Percentiles rank a stretch among this genome's conserved stretches.
phyloP scores from a whole-genome alignment of 2,329 filamentous ascomycete species.

The Pestalotiopsis sp. region DNA sequence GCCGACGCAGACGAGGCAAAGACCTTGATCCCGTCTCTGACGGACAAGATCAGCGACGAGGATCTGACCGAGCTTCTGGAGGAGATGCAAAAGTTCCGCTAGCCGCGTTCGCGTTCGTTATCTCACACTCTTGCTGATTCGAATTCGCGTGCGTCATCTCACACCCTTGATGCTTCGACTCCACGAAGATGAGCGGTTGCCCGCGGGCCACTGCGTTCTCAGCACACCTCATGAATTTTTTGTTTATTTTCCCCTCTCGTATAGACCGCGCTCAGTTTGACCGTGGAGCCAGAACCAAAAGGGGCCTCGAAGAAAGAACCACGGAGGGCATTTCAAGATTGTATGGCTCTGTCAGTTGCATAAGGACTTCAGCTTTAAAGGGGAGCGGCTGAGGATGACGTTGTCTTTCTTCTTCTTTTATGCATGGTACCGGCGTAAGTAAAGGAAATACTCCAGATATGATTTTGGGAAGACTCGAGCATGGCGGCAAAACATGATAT shows the following conservation, averaged over 20 bases:
- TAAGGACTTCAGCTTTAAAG: conserved; percentile 4
- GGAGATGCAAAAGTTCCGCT: conserved; percentile 80
- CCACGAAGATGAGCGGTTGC: not conserved
- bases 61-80: conserved; percentile 87
- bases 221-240: not conserved
- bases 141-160: too few species aligned
- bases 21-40: conserved; percentile 86
- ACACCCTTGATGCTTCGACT: too few species aligned
- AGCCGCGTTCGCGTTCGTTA: not conserved
- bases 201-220: not conserved
- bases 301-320: not conserved
- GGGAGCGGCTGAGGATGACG: not conserved
- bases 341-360: conserved; percentile 5
- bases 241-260: not conserved
- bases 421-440: conserved; percentile 12
- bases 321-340: not conserved
- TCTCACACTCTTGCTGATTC: too few species aligned
- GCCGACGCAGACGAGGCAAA: conserved; percentile 95
- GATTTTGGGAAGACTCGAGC: conserved; percentile 12
- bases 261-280: not conserved
- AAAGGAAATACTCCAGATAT: not conserved
- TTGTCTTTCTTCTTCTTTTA: conserved; percentile 7
- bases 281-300: not conserved
- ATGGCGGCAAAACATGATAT: conserved; percentile 14
- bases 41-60: conserved; percentile 88